Evolutionary conservation across 139 green algal genomes (phyloP).

Genomic region (Ulvella scutata): DNA sequence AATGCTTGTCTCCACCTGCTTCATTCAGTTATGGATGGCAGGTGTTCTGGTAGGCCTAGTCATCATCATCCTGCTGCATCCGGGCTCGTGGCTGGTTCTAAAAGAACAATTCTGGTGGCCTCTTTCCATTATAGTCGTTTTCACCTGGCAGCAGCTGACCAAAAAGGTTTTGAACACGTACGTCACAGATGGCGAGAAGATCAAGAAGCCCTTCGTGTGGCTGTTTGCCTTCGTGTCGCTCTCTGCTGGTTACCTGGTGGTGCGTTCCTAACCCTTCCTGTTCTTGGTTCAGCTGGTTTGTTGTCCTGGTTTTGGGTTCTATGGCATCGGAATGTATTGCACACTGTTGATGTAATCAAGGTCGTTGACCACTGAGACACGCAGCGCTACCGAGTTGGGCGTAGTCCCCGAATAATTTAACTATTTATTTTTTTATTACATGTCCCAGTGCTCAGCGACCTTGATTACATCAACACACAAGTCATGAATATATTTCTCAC

Average conservation of each 20-base stretch:
- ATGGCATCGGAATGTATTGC: no score
- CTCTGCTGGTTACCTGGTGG: neutral
- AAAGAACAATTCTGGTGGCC: neutral
- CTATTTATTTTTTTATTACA: no score
- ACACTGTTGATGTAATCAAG: no score
- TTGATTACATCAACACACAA: no score
- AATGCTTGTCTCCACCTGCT: slow-evolving; percentile 4
- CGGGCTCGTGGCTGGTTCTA: neutral
- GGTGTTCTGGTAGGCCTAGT: neutral
- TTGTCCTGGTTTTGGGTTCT: no score
- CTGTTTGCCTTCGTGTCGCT: neutral
- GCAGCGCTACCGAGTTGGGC: no score
- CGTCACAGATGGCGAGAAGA: neutral
- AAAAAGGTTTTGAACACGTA: neutral
- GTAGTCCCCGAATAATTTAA: no score
- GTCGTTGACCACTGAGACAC: no score
- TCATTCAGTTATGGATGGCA: neutral
- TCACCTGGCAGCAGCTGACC: neutral
- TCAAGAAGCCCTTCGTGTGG: neutral
- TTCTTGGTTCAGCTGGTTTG: no score
- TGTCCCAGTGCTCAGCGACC: no score
- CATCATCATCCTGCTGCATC: neutral
- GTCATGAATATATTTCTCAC: no score
- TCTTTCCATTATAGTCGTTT: neutral
- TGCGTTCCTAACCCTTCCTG: neutral